Base-by-base conservation (phyloP, 345 rosid species). In the Durio zibethinus region DNA sequence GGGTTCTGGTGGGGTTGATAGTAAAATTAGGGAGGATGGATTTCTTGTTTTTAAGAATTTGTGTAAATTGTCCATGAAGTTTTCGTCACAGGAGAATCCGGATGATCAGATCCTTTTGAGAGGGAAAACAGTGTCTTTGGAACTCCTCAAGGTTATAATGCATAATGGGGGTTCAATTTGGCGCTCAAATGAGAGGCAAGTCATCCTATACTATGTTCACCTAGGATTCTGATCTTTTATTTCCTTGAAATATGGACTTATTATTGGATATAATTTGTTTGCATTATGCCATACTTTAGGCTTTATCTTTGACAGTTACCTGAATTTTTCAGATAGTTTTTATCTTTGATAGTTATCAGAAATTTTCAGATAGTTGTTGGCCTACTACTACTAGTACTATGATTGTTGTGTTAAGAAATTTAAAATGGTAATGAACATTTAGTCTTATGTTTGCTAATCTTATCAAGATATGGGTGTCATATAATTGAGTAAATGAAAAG, bases 71-170 rank as follows among this genome's bases (percentile, higher is more conserved):
- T 95, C 99, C 12, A 95, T 95, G 99, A 95, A 93, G 84, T 93
- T 87, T 84, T 91, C 98, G 0, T 87, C 98, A 7, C 98, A 93
- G 83, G 98, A 91, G 81, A 91, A 87, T 76, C 86, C 96, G 2
- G 99, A 95, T 86, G 97, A 95, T 83, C 94, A 93, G 73, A 93
- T 93, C 80, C 93, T 95, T 68, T 80, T 95, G 84, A 91, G 98
- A 76, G 99, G 99, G 47, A 95, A 93, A 84, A 87, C 90, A 27
- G 63, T 93, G 82, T 95, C 97, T 33, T 83, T 95, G 74, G 96
- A 94, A 82, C 84, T 94, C 82, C 90, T 94, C 74, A 94, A 88
- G 86, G 98, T 92, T 63, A 61, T 94, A 63, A 84, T 90, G 82
- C 88, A 87, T 81, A 89, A 89, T 75, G 94, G 84, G 15, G 93